Percentiles rank a stretch among this genome's conserved stretches.
phyloP scores from a whole-genome alignment of 225 moss, liverwort and hornwort genomes.

The Marchantia paleacea region DNA sequence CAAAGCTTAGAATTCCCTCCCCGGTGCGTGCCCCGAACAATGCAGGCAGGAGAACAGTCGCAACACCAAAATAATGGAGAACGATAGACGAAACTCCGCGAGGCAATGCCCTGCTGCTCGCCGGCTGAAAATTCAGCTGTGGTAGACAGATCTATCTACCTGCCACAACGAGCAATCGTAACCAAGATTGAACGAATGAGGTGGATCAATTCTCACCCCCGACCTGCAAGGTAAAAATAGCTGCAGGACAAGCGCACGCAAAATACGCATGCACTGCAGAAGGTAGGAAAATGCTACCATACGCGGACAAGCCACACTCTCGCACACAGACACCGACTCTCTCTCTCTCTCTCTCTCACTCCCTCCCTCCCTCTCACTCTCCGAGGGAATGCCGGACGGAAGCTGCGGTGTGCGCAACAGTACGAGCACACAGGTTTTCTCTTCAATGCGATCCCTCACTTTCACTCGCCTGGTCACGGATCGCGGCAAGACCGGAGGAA shows the following conservation, averaged over 20 bases:
- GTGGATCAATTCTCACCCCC: neutral
- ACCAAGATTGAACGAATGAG: neutral
- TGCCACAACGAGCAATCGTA: neutral
- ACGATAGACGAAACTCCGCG: neutral
- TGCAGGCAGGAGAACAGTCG: neutral
- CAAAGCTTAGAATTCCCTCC: neutral
- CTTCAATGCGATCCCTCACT: neutral
- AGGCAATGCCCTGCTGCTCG: neutral
- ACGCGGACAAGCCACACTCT: neutral
- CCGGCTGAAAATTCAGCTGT: neutral
- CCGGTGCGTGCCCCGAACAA: neutral
- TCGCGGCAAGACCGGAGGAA: constrained; percentile 14
- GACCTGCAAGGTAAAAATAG: neutral
- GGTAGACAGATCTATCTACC: neutral
- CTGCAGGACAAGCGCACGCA: neutral
- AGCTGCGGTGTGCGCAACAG: neutral
- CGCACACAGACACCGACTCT: neutral
- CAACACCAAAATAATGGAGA: neutral
- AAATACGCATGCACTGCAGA: constrained; percentile 10
- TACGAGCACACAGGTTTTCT: neutral
- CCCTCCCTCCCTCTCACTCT: neutral
- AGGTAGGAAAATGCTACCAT: neutral
- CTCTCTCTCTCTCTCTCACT: neutral
- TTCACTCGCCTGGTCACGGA: neutral
- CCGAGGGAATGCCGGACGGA: constrained; percentile 8